Conservation (phyloP, 2,329 filamentous ascomycete species). For the Colletotrichum sp. region DNA sequence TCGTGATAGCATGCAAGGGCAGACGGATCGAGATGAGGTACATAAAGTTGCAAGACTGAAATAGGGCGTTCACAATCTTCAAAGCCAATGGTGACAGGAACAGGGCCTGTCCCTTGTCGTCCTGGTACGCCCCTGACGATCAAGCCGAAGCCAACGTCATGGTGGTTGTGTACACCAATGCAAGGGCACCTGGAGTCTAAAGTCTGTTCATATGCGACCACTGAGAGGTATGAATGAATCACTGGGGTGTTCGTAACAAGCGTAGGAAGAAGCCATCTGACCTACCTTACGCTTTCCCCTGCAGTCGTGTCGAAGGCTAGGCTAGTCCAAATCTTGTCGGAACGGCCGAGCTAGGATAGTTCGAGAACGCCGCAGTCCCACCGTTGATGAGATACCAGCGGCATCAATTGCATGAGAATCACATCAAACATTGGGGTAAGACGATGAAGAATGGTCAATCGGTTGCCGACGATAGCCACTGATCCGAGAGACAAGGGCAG, state of each 20-base stretch:
- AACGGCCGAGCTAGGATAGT: background rate
- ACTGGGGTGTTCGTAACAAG: background rate
- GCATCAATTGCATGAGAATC: background rate
- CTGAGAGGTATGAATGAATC: background rate
- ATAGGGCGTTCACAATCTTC: background rate
- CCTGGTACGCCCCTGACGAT: background rate
- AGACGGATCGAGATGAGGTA: background rate
- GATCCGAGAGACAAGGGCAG: background rate
- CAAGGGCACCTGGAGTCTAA: background rate
- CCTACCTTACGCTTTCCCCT: background rate
- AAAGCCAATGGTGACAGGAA: background rate
- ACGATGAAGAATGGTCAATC: background rate
- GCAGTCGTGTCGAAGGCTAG: background rate
- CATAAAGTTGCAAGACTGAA: background rate
- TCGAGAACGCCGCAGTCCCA: background rate
- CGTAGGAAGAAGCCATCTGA: background rate
- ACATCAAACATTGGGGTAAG: constrained; percentile 19
- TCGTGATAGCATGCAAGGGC: background rate
- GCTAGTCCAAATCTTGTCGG: background rate
- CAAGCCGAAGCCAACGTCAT: background rate
- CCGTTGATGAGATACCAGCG: background rate
- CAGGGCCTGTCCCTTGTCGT: background rate
- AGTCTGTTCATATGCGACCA: background rate
- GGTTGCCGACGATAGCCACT: constrained; percentile 7
- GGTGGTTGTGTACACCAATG: background rate